These are phyloP conservation scores for Melanopsichium pennsylvanicum DNA, from an alignment of 1,284 basidiomycete species.

Conservation along the genomic window DNA sequence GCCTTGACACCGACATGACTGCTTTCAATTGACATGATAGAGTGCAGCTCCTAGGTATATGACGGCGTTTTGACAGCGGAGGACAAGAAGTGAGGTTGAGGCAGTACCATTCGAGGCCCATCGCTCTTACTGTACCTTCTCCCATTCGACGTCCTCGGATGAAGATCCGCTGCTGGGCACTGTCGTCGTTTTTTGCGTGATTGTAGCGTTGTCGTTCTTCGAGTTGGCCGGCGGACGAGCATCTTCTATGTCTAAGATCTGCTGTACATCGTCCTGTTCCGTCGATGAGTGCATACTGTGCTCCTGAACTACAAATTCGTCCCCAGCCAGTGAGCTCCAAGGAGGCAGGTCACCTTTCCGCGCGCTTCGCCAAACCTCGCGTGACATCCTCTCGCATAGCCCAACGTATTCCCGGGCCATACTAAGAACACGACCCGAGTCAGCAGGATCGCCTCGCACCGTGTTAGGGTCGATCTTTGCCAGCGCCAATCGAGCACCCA, in stretches of 20 bases:
- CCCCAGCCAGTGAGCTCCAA: slow-evolving; percentile 41
- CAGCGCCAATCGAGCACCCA: slow-evolving; percentile 37
- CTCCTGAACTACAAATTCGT: slow-evolving; percentile 34
- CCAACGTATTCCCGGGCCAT: slow-evolving; percentile 47
- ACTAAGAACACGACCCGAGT: slow-evolving; percentile 24
- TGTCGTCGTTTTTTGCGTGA: slow-evolving; percentile 32
- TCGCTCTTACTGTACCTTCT: slow-evolving; percentile 50
- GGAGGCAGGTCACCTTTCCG: slow-evolving; percentile 47
- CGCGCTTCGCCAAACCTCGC: slow-evolving; percentile 50
- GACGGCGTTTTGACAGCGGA: no score
- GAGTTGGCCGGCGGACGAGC: slow-evolving; percentile 18
- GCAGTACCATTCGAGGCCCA: no score
- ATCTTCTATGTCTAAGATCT: slow-evolving; percentile 21
- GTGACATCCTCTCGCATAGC: slow-evolving; percentile 38
- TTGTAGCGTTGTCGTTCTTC: slow-evolving; percentile 8
- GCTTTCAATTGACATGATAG: no score
- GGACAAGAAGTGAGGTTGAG: no score
- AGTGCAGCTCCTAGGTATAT: no score
- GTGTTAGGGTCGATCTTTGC: slow-evolving; percentile 27
- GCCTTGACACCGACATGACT: no score
- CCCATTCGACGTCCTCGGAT: slow-evolving; percentile 44
- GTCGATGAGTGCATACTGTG: slow-evolving; percentile 9
- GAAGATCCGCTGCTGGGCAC: slow-evolving; percentile 31
- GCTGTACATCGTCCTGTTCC: slow-evolving; percentile 14
- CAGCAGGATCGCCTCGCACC: slow-evolving; percentile 12